phyloP scores from a whole-genome alignment of 2,329 filamentous ascomycete genomes.

The Pseudogymnoascus sp. region DNA sequence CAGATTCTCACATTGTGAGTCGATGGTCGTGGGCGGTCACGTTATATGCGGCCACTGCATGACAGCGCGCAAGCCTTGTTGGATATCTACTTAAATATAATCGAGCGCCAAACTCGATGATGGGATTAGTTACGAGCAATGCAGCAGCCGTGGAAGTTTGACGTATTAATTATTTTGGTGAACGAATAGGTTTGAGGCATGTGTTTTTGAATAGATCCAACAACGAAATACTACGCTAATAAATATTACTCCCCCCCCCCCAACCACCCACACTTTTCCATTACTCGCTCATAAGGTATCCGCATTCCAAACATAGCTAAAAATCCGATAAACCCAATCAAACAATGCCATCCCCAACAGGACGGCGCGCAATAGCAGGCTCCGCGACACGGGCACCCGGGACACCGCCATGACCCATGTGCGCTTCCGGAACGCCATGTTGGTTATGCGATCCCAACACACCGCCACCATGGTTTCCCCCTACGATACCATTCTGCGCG shows the following conservation, averaged over 20 bases:
- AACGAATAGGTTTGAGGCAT: background rate
- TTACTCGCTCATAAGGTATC: background rate
- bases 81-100: constrained; percentile 1
- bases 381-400: background rate
- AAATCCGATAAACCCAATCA: background rate
- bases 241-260: background rate
- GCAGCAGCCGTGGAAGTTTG: background rate
- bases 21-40: background rate
- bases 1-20: background rate
- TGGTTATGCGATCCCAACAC: background rate
- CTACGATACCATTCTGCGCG: background rate
- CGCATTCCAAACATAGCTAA: background rate
- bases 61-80: background rate
- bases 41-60: background rate
- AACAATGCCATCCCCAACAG: background rate
- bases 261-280: background rate
- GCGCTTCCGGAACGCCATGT: background rate
- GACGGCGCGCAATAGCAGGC: background rate
- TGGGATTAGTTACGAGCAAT: background rate
- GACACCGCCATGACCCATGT: background rate
- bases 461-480: background rate
- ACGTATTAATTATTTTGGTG: background rate
- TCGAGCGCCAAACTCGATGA: background rate
- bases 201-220: background rate
- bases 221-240: background rate